Base-by-base conservation (phyloP, 108 stramenopile species). In the Cyclotella cryptica region DNA sequence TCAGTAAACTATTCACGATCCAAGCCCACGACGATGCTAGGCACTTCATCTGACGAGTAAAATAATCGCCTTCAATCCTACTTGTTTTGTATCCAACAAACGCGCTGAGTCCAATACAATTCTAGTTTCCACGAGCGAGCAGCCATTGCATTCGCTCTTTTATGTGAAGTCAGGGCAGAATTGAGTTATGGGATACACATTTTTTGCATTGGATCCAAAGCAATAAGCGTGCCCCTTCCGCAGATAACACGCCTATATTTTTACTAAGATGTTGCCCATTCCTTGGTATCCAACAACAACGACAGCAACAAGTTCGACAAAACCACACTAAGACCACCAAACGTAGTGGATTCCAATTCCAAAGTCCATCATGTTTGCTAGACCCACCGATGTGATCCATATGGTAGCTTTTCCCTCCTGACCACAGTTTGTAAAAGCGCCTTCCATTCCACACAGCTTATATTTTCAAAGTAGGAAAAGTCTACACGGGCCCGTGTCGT, bases 361-460 rank as follows among this genome's bases (percentile, higher is more conserved):
- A 91, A 62, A 43, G 44, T 22, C 10, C 29, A 44, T 13, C 52
- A 41, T 42, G 39, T 52, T 21, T 49, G 59, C 3, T 46, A 10
- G 8, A 3, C n/a, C n/a, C n/a, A n/a, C n/a, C n/a, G 83, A 82
- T 41, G 89, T 89, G 9, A 92, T 84, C n/a, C 85, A 87, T 18
- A 90, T 86, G 11, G 90, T 26, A 0, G 24, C 21, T 12, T 41
- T 62, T 64, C 53, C 66, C 24, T 71, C 72, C 15, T 27, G 61
- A 27, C 54, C 53, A 5, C 66, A 66, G 15, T 44, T 41, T 21
- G 39, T 43, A 18, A 30, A 43, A n/a, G n/a, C 41, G 29, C 64
- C 47, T 71, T 82, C 70, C 77, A 58, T 0, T 72, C 79, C n/a
- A 58, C 71, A 0, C 79, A 67, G 41, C 68, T 73, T 44, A 67